Evolutionary conservation across 1,284 basidiomycete genomes (phyloP).

Genomic region (Melanopsichium pennsylvanicum): DNA sequence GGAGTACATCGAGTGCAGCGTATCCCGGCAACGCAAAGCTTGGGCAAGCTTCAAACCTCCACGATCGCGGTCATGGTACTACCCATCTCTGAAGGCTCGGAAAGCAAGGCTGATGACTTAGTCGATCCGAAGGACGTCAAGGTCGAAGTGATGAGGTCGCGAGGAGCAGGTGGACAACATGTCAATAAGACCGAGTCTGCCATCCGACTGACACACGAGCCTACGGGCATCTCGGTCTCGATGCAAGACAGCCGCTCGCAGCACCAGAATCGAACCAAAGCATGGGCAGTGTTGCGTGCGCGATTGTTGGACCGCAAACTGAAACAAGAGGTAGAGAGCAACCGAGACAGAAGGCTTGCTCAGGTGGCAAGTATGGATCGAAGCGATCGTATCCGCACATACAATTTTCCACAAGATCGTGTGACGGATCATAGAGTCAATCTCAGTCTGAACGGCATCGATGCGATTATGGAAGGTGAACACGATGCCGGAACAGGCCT

Average conservation of each 20-base stretch:
- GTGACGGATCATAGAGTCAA: slow-evolving; percentile 63
- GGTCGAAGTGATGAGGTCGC: slow-evolving; percentile 89
- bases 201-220: slow-evolving; percentile 91
- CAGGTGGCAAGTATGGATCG: slow-evolving; percentile 64
- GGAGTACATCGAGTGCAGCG: slow-evolving; percentile 96
- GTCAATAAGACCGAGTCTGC: slow-evolving; percentile 99
- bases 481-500: slow-evolving; percentile 51
- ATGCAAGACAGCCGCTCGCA: slow-evolving; percentile 99
- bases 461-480: slow-evolving; percentile 60
- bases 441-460: slow-evolving; percentile 57
- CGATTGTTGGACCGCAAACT: slow-evolving; percentile 57
- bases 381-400: slow-evolving; percentile 62
- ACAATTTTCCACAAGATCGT: slow-evolving; percentile 64
- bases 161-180: slow-evolving; percentile 98
- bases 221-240: slow-evolving; percentile 91
- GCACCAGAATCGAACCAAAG: slow-evolving; percentile 72
- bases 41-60: slow-evolving; percentile 89
- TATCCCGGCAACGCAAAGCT: slow-evolving; percentile 86
- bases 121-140: slow-evolving; percentile 85
- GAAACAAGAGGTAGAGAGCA: slow-evolving; percentile 52
- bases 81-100: slow-evolving; percentile 66
- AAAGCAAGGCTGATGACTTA: slow-evolving; percentile 68
- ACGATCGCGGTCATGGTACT: slow-evolving; percentile 76
- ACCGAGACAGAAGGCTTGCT: slow-evolving; percentile 48
- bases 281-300: slow-evolving; percentile 61